Evolutionary conservation across 257 asterid species (phyloP).

Genomic region (Lycium barbarum): DNA sequence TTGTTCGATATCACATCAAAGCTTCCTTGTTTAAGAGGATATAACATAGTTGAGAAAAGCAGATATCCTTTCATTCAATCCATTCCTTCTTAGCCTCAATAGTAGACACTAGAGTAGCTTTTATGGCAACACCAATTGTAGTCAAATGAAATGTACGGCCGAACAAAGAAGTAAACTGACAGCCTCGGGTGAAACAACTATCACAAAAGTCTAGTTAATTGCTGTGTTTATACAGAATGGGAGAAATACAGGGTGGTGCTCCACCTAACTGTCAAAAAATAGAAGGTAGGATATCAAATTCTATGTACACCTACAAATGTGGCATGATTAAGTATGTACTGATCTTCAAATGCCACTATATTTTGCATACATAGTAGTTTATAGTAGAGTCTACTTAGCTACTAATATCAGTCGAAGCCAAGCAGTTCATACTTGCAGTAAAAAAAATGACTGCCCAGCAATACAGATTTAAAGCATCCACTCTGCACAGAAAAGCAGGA

Average conservation of each 20-base stretch:
- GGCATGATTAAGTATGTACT: background rate
- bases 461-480: slow-evolving; percentile 20
- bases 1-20: background rate
- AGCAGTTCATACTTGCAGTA: background rate
- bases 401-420: background rate
- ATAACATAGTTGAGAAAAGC: background rate
- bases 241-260: background rate
- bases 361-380: background rate
- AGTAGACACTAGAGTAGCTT: background rate
- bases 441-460: background rate
- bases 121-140: background rate
- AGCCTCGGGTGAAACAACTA: background rate
- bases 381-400: background rate
- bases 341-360: background rate
- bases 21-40: slow-evolving; percentile 12
- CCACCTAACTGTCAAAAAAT: background rate
- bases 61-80: slow-evolving; percentile 14
- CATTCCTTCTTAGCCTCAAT: background rate
- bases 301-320: background rate
- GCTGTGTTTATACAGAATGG: background rate
- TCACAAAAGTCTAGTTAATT: background rate
- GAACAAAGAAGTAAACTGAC: background rate
- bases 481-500: background rate
- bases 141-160: background rate
- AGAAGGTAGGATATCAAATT: background rate